phyloP scores from a whole-genome alignment of 805 yeast species.

The Suhomyces sp. region DNA sequence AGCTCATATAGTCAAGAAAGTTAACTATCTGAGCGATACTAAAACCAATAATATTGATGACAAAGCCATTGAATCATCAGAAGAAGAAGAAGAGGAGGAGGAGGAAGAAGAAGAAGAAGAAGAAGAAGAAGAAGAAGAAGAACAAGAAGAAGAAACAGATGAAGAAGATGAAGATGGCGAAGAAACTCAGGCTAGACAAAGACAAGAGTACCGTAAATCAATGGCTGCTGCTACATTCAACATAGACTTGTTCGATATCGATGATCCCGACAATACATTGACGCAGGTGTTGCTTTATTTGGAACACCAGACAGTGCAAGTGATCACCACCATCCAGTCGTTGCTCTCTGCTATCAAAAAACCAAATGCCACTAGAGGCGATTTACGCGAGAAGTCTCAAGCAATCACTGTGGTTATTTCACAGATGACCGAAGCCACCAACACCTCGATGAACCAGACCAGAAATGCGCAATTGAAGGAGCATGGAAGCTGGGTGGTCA shows the following conservation, averaged over 20 bases:
- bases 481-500: constrained; percentile 89
- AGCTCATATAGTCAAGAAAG: constrained; percentile 8
- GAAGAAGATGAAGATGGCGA: constrained; percentile 15
- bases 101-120: constrained; percentile 19
- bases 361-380: constrained; percentile 73
- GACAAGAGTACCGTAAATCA: constrained; percentile 45
- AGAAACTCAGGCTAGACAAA: constrained; percentile 36
- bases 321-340: constrained; percentile 84
- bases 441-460: constrained; percentile 82
- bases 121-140: constrained; percentile 21
- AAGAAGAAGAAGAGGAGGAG: constrained; percentile 11
- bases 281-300: constrained; percentile 78
- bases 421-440: constrained; percentile 88
- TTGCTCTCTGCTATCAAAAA: constrained; percentile 72
- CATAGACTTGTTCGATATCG: constrained; percentile 72
- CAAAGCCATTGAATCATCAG: neutral
- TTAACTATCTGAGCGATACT: constrained; percentile 6
- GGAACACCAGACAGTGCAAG: constrained; percentile 92
- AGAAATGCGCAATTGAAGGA: constrained; percentile 81
- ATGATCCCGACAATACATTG: constrained; percentile 84
- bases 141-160: constrained; percentile 19
- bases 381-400: constrained; percentile 64
- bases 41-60: constrained; percentile 5
- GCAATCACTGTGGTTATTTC: constrained; percentile 77
- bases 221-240: constrained; percentile 60